Evolutionary conservation across 495 filamentous ascomycete genomes (phyloP).

Genomic region (Symbiotaphrina buchneri): DNA sequence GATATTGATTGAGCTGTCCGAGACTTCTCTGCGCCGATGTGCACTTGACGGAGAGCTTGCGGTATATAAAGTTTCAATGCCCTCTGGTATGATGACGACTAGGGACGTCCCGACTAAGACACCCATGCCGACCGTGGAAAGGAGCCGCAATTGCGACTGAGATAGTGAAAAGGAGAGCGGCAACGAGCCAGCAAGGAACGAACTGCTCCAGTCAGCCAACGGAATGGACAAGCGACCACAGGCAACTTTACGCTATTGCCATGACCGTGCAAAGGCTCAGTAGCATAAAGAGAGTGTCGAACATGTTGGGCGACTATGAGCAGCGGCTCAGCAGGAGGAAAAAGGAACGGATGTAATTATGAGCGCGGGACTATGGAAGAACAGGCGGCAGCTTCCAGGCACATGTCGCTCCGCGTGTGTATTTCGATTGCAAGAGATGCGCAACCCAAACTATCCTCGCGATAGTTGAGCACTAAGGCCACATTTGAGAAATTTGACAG

Average conservation of each 20-base stretch:
- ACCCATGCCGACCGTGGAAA: constrained; percentile 84
- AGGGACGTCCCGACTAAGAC: constrained; percentile 85
- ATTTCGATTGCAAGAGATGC: too few relatives aligned
- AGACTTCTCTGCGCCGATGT: constrained; percentile 13
- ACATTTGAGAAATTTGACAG: too few relatives aligned
- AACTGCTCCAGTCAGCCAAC: constrained; percentile 27
- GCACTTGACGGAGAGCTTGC: constrained; percentile 21
- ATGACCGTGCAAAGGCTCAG: constrained; percentile 75
- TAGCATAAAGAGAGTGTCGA: constrained; percentile 75
- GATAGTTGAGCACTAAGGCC: too few relatives aligned
- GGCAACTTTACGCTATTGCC: constrained; percentile 60
- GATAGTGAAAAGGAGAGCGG: constrained; percentile 79
- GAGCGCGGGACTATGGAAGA: too few relatives aligned
- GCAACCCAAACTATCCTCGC: too few relatives aligned
- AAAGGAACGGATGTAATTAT: too few relatives aligned
- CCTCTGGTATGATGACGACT: constrained; percentile 94
- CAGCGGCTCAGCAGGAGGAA: too few relatives aligned
- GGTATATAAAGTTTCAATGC: constrained; percentile 74
- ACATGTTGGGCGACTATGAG: constrained; percentile 11
- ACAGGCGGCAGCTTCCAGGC: too few relatives aligned
- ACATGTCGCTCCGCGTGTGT: too few relatives aligned
- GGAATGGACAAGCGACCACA: constrained; percentile 1
- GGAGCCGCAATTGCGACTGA: constrained; percentile 67
- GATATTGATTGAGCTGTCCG: constrained; percentile 4
- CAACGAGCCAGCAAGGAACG: constrained; percentile 83